Base-by-base conservation (phyloP, 805 yeast species). In the Yueomyces sinensis region DNA sequence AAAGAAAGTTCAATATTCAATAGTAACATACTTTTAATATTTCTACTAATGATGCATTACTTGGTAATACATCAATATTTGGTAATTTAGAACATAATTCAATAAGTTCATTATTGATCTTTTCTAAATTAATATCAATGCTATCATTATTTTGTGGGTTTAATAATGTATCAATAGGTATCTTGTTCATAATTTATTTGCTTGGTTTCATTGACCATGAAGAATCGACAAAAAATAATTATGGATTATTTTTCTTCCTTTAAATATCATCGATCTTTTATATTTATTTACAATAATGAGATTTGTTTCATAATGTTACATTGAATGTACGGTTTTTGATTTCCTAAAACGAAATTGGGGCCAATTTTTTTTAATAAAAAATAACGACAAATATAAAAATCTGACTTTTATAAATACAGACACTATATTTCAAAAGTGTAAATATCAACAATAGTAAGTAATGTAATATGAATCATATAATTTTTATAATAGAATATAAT, bases 111-210 rank as follows among this genome's bases (percentile, higher is more conserved):
- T 32, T 27, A 33, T 38, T 39, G 28, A 45, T 35, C n/a, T 34
- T 29, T 17, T 35, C 24, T 30, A 41, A 31, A 13, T n/a, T 25
- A 11, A 32, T 35, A 20, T 34, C 32, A 17, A 37, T 17, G 17
- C 27, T 24, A 3, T 33, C 37, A 14, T 24, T 32, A 9, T 37
- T 29, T n/a, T 38, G 29, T 22, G 46, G 44, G 34, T 49, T 49
- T 27, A 49, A 30, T 25, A 49, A 37, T 5, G 33, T 34, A 17
- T 37, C 32, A 6, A 49, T 47, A 7, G 44, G 42, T 14, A 49
- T 46, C 32, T 37, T 42, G 30, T 41, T 42, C 49, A 45, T 45
- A 9, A 23, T 27, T 16, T n/a, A 7, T 9, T 16, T 28, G 30
- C 7, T 5, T 16, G 6, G 29, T 5, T 27, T 27, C 6, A 6